A percentile compares a stretch with the other conserved stretches of the same genome.
These are phyloP conservation scores for Monosporascus sp. DNA, from an alignment of 2,329 filamentous ascomycete genomes.

Conservation along the genomic window DNA sequence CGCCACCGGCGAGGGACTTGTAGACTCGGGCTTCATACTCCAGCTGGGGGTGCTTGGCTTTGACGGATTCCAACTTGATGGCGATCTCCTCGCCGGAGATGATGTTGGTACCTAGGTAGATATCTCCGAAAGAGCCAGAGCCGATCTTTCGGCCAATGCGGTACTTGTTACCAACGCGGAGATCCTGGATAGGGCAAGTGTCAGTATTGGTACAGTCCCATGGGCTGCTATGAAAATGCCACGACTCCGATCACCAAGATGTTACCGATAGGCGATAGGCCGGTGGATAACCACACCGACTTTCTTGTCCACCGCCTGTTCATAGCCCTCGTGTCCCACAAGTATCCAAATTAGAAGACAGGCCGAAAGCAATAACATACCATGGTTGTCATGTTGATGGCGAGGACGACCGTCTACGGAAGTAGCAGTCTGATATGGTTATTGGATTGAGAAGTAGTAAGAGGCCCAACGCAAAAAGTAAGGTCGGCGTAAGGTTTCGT, in stretches of 20 bases:
- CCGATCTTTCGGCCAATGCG: constrained; percentile 99
- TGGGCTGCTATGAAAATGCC: background rate
- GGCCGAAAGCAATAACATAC: constrained; percentile 16
- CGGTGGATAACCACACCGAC: background rate
- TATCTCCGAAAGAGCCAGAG: constrained; percentile 95
- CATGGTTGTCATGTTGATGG: constrained; percentile 30
- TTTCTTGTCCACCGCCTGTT: background rate
- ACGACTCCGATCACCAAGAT: background rate
- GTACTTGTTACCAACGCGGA: constrained; percentile 99
- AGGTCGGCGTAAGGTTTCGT: background rate
- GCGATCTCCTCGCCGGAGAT: constrained; percentile 99
- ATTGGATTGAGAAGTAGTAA: background rate
- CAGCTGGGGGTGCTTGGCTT: constrained; percentile 97
- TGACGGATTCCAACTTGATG: constrained; percentile 99
- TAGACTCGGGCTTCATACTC: constrained; percentile 97
- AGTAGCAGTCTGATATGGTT: background rate
- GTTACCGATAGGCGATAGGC: background rate
- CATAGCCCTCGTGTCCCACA: background rate
- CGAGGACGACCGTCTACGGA: background rate
- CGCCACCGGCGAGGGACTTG: constrained; percentile 85
- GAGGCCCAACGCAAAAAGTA: background rate
- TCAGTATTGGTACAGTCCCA: background rate
- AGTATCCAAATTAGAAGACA: background rate
- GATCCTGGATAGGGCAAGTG: constrained; percentile 58
- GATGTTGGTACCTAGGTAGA: constrained; percentile 98